Base-by-base conservation (phyloP, 768 basidiomycete species). In the Phlebiopsis flavidoalba region DNA sequence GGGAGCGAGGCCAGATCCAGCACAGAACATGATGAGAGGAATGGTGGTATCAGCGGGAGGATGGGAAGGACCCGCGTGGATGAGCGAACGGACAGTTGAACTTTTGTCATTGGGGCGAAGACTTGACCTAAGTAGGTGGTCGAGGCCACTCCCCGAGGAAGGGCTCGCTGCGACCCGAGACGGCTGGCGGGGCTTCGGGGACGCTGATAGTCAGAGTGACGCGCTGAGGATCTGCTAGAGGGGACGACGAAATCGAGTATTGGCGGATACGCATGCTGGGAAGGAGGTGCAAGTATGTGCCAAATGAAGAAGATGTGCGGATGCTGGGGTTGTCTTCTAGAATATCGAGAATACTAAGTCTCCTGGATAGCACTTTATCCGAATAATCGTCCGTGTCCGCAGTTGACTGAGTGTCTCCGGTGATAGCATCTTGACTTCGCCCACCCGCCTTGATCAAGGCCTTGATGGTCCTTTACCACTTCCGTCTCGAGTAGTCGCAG, bases 211-310 rank as follows among this genome's bases (percentile, higher is more conserved):
- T 81, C 51, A 82, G 73, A 15, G 77, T 73, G 48, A 75, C 75
- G 57, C 71, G 73, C 47, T 67, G 61, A 1, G 81, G 71, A 58
- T 79, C 72, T 72, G 74, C 75, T 8, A 82, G 69, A 5, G 80
- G 80, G 1, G 79, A 80, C 1, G 79, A 80, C 2, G 81, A 81
- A 63, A 81, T 81, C 14, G 79, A 80, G 69, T 82, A 81, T 65
- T 82, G 79, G 10, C 80, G 71, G 53, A 80, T 70, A 55, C 79
- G 77, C 76, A 82, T 81, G 14, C 77, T 66, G 65, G n/a, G 69
- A 65, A 15, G 81, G 67, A 12, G 76, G 62, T 15, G 80, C 62
- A 14, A 71, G 63, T 59, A 82, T 5, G 69, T 64, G 14, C 68
- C 66, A 15, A 81, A 69, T 7, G 75, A 62, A 17, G 80, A 62